Percentiles rank a stretch among this genome's conserved stretches.
phyloP scores from a whole-genome alignment of 192 early-diverging fungal genomes.

The Coemansia erecta region DNA sequence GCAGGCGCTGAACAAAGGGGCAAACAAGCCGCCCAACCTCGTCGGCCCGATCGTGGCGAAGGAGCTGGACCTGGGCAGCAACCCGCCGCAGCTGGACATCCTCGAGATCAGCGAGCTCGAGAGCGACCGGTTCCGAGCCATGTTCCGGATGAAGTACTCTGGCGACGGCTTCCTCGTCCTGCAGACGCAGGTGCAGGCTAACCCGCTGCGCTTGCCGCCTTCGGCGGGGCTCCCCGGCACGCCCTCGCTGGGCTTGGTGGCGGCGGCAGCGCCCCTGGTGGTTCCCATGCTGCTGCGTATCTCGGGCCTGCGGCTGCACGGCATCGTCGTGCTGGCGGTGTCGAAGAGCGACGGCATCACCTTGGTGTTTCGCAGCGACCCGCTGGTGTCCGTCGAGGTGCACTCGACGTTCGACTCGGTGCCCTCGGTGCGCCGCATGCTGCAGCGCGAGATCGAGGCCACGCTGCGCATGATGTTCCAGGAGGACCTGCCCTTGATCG shows the following conservation, averaged over 20 bases:
- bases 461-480: conserved; percentile 87
- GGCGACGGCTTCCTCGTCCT: conserved; percentile 92
- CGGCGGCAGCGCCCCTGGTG: conserved; percentile 89
- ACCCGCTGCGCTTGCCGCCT: conserved; percentile 50
- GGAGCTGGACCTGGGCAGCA: conserved; percentile 93
- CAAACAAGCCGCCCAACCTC: conserved; percentile 89
- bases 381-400: conserved; percentile 88
- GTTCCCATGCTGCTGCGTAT: conserved; percentile 96
- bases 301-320: conserved; percentile 80
- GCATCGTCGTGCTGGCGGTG: conserved; percentile 91
- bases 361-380: conserved; percentile 96
- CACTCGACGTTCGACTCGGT: conserved; percentile 97
- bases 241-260: conserved; percentile 69
- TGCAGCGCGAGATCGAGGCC: conserved; percentile 89
- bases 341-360: conserved; percentile 94
- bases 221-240: conserved; percentile 62
- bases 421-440: conserved; percentile 77
- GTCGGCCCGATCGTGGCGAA: conserved; percentile 89
- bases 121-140: conserved; percentile 90
- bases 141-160: conserved; percentile 91
- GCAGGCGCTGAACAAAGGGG: conserved; percentile 86
- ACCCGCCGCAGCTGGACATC: conserved; percentile 94
- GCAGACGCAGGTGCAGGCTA: conserved; percentile 86
- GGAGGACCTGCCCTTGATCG: conserved; percentile 89
- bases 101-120: conserved; percentile 95